phyloP scores from a whole-genome alignment of 495 filamentous ascomycete species.

The Neurospora sp. region DNA sequence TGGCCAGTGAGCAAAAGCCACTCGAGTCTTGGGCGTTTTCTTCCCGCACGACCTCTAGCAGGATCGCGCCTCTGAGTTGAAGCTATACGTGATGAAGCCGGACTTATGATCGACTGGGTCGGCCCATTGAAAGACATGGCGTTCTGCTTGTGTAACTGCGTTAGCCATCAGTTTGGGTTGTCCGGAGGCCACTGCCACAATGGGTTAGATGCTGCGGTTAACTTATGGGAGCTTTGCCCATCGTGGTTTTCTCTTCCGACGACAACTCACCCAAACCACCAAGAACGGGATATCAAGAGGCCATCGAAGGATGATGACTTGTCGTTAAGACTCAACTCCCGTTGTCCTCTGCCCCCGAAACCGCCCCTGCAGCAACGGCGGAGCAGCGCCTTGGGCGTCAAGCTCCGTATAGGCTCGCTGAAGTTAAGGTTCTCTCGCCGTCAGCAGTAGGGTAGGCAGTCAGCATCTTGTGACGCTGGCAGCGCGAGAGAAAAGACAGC shows the following conservation, averaged over 20 bases:
- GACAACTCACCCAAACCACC: neutral
- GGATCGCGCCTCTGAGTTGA: neutral
- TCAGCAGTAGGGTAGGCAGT: neutral
- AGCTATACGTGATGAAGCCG: neutral
- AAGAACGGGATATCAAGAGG: neutral
- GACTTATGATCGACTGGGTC: neutral
- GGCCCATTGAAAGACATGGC: neutral
- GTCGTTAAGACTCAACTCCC: neutral
- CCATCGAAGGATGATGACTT: neutral
- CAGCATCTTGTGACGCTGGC: neutral
- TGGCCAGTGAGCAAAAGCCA: neutral
- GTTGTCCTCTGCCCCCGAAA: neutral
- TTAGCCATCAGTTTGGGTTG: neutral
- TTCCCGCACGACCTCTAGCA: neutral
- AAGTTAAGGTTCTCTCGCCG: neutral
- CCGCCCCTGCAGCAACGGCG: neutral
- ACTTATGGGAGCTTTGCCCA: neutral
- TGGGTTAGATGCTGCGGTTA: neutral
- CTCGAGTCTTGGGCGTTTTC: neutral
- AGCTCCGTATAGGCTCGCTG: neutral
- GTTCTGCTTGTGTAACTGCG: neutral
- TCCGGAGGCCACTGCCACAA: neutral
- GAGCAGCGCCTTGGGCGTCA: neutral
- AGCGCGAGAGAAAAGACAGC: neutral
- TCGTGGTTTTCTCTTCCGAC: neutral